Conservation (phyloP, 2,329 filamentous ascomycete genomes). For the Leptodontidium sp. region DNA sequence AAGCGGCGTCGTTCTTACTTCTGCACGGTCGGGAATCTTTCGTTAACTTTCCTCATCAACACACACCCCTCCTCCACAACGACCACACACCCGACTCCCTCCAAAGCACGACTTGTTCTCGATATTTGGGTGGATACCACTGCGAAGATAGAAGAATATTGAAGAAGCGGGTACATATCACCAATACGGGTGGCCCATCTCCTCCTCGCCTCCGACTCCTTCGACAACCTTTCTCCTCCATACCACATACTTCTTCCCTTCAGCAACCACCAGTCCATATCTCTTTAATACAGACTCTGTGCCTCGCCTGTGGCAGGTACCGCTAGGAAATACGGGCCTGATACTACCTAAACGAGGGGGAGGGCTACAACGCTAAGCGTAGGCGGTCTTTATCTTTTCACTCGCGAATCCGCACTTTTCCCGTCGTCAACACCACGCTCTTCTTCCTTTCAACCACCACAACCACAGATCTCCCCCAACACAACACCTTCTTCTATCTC, state of each 20-base stretch:
- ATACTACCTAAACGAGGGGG: background rate
- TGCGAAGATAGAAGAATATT: background rate
- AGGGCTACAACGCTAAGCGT: background rate
- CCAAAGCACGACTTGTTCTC: background rate
- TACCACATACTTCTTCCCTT: background rate
- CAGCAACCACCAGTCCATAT: background rate
- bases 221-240: background rate
- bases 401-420: background rate
- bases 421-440: constrained; percentile 1
- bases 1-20: background rate
- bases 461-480: background rate
- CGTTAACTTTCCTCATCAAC: background rate
- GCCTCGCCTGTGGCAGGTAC: background rate
- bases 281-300: background rate
- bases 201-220: background rate
- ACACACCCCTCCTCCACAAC: background rate
- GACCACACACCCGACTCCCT: background rate
- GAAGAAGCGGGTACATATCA: background rate
- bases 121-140: background rate
- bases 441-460: background rate
- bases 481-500: background rate
- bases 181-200: background rate
- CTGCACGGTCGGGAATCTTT: background rate
- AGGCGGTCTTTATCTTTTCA: constrained; percentile 5
- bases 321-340: background rate